Evolutionary conservation across 2,329 filamentous ascomycete genomes (phyloP).

Genomic region (Cladosporium velox): DNA sequence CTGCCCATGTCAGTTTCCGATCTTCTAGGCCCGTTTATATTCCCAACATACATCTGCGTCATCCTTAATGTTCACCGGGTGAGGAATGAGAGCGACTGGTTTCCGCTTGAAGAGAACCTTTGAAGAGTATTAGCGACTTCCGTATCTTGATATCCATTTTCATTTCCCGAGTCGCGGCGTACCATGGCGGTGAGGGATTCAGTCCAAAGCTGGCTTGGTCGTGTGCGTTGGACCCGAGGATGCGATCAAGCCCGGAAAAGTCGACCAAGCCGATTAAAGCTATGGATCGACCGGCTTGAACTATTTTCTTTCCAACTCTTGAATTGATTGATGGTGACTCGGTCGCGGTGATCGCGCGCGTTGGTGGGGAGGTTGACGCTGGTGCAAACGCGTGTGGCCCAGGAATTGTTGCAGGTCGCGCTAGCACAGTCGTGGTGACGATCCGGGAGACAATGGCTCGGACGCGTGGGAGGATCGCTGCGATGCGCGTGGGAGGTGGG

Average conservation of each 20-base stretch:
- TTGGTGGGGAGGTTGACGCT: slow-evolving; percentile 1
- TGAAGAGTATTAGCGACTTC: background rate
- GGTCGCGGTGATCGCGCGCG: slow-evolving; percentile 14
- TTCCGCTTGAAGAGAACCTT: slow-evolving; percentile 97
- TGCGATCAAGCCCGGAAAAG: slow-evolving; percentile 7
- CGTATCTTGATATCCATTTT: background rate
- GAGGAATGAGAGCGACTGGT: slow-evolving; percentile 78
- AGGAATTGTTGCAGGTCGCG: slow-evolving; percentile 61
- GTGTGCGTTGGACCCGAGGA: background rate
- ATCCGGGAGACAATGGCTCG: slow-evolving; percentile 35
- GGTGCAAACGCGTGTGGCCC: slow-evolving; percentile 21
- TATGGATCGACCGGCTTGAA: slow-evolving; percentile 5
- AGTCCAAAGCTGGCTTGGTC: slow-evolving; percentile 10
- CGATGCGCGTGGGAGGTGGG: slow-evolving; percentile 29
- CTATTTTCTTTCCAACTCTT: background rate
- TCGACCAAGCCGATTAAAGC: slow-evolving; percentile 19
- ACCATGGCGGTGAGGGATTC: background rate
- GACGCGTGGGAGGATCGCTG: slow-evolving; percentile 8
- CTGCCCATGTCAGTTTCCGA: slow-evolving; percentile 52
- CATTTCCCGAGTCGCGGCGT: background rate
- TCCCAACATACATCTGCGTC: slow-evolving; percentile 69
- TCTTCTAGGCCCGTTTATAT: slow-evolving; percentile 11
- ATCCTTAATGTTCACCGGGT: slow-evolving; percentile 74
- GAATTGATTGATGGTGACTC: background rate
- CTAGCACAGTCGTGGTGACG: slow-evolving; percentile 76